Base-by-base conservation (phyloP, 2,329 filamentous ascomycete genomes). In the Graphium sp. region DNA sequence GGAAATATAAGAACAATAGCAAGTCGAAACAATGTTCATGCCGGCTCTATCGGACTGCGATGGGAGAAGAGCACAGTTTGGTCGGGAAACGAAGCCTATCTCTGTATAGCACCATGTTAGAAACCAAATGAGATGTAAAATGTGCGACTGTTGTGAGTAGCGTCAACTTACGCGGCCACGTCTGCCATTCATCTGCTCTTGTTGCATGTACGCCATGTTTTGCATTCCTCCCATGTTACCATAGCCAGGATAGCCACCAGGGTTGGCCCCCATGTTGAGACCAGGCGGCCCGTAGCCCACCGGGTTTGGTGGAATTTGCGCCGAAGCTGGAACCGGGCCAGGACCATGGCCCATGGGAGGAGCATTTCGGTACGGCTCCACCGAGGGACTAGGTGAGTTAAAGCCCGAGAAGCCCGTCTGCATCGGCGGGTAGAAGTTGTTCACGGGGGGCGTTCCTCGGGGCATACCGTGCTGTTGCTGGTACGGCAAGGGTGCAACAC, bases 151-250 rank as follows among this genome's bases (percentile, higher is more conserved):
- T n/a, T n/a, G n/a, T n/a, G n/a, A n/a, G n/a, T n/a, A n/a, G n/a
- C n/a, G n/a, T n/a, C n/a, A n/a, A n/a, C 65, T 55, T 61, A 70
- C 66, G 43, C 69, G 62, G 48, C 68, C 68, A 39, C 69, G 62
- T 47, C 68, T 54, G 37, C 52, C 46, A 46, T 65, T 68, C 38
- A 56, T 56, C 39, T 66, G 63, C 39, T 67, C 64, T 41, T 71
- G 65, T 37, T 60, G 58, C 52, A 64, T 54, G 40, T 65, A 69
- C 12, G 55, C 58, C 49, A 65, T 56, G 38, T 55, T 57, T 34
- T 56, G 59, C 49, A 61, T 56, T 14, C 52, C 48, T 29, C 48
- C 40, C 45, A 58, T 54, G 30, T 53, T 57, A 27, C 51, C 49
- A 37, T 62, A 64, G 13, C 50, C 52, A 32, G 58, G 56, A 31